phyloP scores from a whole-genome alignment of 2,329 filamentous ascomycete genomes.

The Trichophyton schoenleinii region DNA sequence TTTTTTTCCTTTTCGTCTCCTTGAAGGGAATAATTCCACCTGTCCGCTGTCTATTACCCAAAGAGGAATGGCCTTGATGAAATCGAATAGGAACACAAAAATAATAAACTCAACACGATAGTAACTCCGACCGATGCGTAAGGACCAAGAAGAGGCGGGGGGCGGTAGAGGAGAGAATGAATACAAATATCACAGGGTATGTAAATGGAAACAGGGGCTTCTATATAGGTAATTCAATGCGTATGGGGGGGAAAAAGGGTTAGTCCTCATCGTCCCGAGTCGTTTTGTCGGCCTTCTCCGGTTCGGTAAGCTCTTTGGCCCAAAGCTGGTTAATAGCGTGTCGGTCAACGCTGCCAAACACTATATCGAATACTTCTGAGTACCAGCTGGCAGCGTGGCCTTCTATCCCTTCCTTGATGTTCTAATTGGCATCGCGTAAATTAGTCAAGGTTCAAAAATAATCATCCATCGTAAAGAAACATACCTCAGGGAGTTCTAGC shows the following conservation, averaged over 20 bases:
- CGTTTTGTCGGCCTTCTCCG: constrained; percentile 18
- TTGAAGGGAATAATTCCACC: neutral
- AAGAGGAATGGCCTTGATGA: neutral
- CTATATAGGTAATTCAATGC: constrained; percentile 1
- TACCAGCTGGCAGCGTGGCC: constrained; percentile 91
- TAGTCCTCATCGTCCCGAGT: neutral
- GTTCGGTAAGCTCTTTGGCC: constrained; percentile 49
- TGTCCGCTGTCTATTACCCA: constrained; percentile 1
- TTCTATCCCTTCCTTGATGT: constrained; percentile 93
- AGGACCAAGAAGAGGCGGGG: neutral
- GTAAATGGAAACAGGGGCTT: constrained; percentile 1
- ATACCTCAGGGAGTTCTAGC: constrained; percentile 89
- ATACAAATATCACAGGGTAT: neutral
- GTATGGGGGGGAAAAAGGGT: neutral
- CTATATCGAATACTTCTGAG: constrained; percentile 76
- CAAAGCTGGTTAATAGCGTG: constrained; percentile 60
- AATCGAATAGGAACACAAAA: neutral
- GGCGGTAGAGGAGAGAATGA: neutral
- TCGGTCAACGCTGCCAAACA: constrained; percentile 71
- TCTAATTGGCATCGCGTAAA: constrained; percentile 44
- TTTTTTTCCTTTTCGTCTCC: neutral
- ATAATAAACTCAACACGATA: neutral
- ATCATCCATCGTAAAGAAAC: constrained; percentile 26
- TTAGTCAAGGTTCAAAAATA: neutral
- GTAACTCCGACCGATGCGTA: constrained; percentile 10